Conservation (phyloP, 73 alveolate genomes). For the Blepharisma stoltei region DNA sequence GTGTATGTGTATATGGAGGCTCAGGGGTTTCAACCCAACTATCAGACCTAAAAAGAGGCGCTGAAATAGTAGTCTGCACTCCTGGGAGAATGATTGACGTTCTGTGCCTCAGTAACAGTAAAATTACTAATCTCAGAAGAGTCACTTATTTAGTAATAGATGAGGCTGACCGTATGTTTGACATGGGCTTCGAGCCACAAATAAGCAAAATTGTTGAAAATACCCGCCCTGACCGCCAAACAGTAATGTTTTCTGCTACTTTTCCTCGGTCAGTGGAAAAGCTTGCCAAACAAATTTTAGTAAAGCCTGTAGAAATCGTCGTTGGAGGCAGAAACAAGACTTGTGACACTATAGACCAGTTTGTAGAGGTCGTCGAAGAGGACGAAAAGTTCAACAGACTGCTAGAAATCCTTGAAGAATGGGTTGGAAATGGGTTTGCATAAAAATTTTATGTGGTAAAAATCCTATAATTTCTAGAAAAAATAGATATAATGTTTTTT, state of each 20-base stretch:
- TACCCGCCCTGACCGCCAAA: conserved; percentile 89
- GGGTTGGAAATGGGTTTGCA: too few relatives aligned
- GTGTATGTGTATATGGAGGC: conserved; percentile 96
- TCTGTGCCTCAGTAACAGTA: conserved; percentile 89
- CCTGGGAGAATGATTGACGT: conserved; percentile 99
- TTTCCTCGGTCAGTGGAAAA: conserved; percentile 91
- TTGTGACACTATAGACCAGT: conserved; percentile 86
- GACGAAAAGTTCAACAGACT: conserved; percentile 82
- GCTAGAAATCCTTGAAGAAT: conserved; percentile 83
- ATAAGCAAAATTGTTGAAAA: conserved; percentile 78
- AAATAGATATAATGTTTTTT: too few relatives aligned
- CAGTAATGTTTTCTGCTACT: conserved; percentile 98
- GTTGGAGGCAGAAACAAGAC: conserved; percentile 96
- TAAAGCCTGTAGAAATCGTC: conserved; percentile 52
- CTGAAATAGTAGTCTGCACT: conserved; percentile 96
- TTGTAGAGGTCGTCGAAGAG: conserved; percentile 86
- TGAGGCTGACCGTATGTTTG: conserved; percentile 99
- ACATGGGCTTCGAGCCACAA: conserved; percentile 98
- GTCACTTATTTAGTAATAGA: conserved; percentile 95
- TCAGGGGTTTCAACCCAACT: conserved; percentile 90
- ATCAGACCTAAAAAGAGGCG: conserved; percentile 89
- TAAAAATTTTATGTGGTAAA: too few relatives aligned
- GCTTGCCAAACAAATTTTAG: conserved; percentile 86
- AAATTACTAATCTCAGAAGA: conserved; percentile 90
- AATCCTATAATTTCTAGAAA: too few relatives aligned